Evolutionary conservation across 495 filamentous ascomycete species (phyloP), one percentile per base, ranked within the genome.

Genomic region (Podospora didyma): DNA sequence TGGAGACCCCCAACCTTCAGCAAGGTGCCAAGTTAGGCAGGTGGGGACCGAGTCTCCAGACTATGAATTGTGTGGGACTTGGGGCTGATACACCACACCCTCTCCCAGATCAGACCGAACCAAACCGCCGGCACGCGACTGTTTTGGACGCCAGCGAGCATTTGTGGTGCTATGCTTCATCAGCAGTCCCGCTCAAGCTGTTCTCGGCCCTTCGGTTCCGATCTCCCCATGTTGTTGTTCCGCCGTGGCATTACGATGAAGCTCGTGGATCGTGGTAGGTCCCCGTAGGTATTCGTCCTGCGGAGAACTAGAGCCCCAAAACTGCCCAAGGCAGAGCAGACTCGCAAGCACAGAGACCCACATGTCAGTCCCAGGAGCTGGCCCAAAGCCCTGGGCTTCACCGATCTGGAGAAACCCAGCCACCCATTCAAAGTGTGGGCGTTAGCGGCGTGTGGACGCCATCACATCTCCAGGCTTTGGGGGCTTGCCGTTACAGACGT

Each of bases 91-190:
- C 7, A 1, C 3, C 46, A 31, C 49, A 41, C 26, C 26, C 26
- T 31, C 26, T 31, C 17, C 48, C 42, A 34, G 51, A 45, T 51
- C 54, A 61, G 53, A 56, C 39, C 12, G 31, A 52, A 47, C 59
- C 46, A 50, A 44, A 34, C 37, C 21, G 21, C 45, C 51, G 59
- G 59, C 59, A 57, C 51, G 53, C 49, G 49, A 45, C 42, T 19
- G 24, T 14, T n/a, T n/a, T n/a, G n/a, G n/a, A n/a, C n/a, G n/a
- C n/a, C 16, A 37, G 3, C 26, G 26, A 31, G 9, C 26, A 3
- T 31, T 3, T 31, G 26, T 31, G 26, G 26, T 31, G 26, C 3
- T 31, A 9, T 31, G 3, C 26, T 31, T 31, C 26, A 9, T 31
- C 26, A 9, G 9, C n/a, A n/a, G n/a, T n/a, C n/a, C n/a, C n/a